Base-by-base conservation (phyloP, 1,284 basidiomycete genomes). In the Pyrrhoderma noxium region DNA sequence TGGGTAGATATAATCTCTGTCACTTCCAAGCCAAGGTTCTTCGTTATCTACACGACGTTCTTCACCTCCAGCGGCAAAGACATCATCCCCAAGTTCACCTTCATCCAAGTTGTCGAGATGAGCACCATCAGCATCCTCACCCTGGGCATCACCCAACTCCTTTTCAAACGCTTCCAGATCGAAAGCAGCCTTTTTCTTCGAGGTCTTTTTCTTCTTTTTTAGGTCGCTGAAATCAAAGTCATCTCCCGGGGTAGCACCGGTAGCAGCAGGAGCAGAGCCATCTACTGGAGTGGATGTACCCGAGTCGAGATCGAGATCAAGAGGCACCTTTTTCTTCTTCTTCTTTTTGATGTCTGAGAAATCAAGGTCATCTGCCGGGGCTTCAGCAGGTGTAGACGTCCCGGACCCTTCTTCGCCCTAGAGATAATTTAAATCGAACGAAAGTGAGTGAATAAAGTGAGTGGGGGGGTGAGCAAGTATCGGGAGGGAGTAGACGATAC, bases 1-100 rank as follows among this genome's bases (percentile, higher is more conserved):
- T 51, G 81, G 81, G 67, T 99, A 99, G 21, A 83, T 88, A 64
- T 98, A 96, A 68, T 98, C 95, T 40, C 95, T 82, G 67, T 95
- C 92, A 57, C 85, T 91, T 61, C 84, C 82, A 36, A 96, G 77
- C 96, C 96, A 93, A 43, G 89, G 77, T 60, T 89, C 86, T 31
- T 74, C 75, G 22, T 18, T 14, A 2, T 75, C 66, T 11, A 5
- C 27, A 31, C 27, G 27, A 11, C 27, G 27, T 2, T 76, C 74
- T 1, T 64, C 75, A 23, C 65, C 66, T 11, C 68, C 72, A 38
- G 75, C 76, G 3, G 83, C 82, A 62, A 93, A 93, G 2, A 87
- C 79, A 70, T 94, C 87, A 8, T 93, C 91, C 2, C 89, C 91
- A 4, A 92, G 75, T 49, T 92, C 88, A 2, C 76, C 79, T 59